phyloP scores from a whole-genome alignment of 768 basidiomycete species.

The Cubamyces sp. region DNA sequence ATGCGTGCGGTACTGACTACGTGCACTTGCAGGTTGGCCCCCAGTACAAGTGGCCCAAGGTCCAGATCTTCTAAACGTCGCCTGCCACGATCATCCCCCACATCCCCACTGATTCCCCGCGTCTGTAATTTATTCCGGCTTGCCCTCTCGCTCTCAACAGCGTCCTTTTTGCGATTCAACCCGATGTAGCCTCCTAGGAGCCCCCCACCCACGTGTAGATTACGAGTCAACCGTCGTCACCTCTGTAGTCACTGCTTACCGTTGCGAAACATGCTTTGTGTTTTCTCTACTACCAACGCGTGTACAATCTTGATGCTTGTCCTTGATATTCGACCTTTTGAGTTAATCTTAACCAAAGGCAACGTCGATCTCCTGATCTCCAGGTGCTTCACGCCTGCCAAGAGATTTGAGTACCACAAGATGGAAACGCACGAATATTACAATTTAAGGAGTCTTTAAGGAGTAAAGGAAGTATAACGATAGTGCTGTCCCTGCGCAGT shows the following conservation, averaged over 20 bases:
- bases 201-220: constrained; percentile 24
- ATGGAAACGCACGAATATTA: constrained; percentile 8
- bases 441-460: background rate
- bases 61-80: constrained; percentile 41
- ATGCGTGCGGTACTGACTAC: background rate
- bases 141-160: constrained; percentile 29
- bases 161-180: constrained; percentile 17
- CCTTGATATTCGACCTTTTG: no score
- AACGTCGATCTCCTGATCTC: no score
- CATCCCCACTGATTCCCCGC: background rate
- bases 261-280: background rate
- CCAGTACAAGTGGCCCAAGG: constrained; percentile 61
- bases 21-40: constrained; percentile 50
- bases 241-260: constrained; percentile 26
- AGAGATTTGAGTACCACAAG: background rate
- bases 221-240: constrained; percentile 34
- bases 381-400: no score
- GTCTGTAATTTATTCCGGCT: constrained; percentile 18
- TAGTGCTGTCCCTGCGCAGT: no score
- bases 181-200: constrained; percentile 21
- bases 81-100: background rate
- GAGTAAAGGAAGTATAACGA: no score
- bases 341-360: no score
- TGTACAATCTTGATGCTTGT: background rate
- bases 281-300: background rate